Evolutionary conservation across 2,329 filamentous ascomycete species (phyloP).

Genomic region (Parastagonospora avenae): DNA sequence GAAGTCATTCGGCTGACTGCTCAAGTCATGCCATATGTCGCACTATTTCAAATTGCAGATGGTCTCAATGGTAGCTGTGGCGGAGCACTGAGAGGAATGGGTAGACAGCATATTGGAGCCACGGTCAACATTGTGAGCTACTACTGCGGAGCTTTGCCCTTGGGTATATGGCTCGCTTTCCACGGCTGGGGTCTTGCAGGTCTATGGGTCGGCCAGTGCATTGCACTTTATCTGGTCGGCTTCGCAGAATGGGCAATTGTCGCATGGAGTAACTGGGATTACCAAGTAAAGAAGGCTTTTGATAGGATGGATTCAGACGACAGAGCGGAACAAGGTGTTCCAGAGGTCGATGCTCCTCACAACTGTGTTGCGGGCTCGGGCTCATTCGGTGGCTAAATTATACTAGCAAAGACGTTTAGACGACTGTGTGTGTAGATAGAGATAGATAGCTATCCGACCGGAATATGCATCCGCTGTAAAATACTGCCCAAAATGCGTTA

Average conservation of each 20-base stretch:
- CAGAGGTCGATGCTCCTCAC: conserved; percentile 23
- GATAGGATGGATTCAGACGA: conserved; percentile 66
- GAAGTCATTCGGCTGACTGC: conserved; percentile 74
- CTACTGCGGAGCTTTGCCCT: conserved; percentile 78
- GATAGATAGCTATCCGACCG: conserved; percentile 24
- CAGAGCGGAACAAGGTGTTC: conserved; percentile 46
- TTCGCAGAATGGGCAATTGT: conserved; percentile 80
- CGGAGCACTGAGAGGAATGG: conserved; percentile 81
- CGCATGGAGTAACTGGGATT: conserved; percentile 75
- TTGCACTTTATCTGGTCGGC: conserved; percentile 74
- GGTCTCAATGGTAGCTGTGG: conserved; percentile 86
- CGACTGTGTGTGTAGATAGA: conserved; percentile 22
- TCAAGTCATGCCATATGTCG: conserved; percentile 82
- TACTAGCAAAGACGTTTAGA: conserved; percentile 27
- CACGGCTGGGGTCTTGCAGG: conserved; percentile 82
- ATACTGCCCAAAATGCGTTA: conserved; percentile 28
- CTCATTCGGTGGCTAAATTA: conserved; percentile 5
- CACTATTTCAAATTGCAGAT: conserved; percentile 88
- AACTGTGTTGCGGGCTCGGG: conserved; percentile 8
- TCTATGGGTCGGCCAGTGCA: conserved; percentile 83
- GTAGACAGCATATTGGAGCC: conserved; percentile 82
- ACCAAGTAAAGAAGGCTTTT: conserved; percentile 73
- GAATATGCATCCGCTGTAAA: conserved; percentile 25
- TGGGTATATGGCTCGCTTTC: conserved; percentile 85
- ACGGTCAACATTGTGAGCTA: conserved; percentile 82